Base-by-base conservation (phyloP, 73 alveolate species). In the Paramecium tetraurelia region DNA sequence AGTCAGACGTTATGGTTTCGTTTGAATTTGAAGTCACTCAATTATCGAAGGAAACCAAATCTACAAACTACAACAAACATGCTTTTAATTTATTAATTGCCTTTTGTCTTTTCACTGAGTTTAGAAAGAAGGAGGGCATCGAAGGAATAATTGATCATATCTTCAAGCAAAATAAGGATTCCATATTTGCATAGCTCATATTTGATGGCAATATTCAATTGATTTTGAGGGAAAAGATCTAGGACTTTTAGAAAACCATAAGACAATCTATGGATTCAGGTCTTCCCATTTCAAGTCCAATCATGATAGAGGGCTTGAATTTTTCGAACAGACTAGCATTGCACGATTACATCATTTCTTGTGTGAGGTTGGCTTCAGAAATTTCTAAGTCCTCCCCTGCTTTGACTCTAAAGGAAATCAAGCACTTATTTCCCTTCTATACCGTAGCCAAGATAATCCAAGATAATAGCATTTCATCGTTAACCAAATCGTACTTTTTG, bases 341-440 rank as follows among this genome's bases (percentile, higher is more conserved):
- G 24, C 36, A 80, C 43, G 90, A 80, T 80, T 80, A 80, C 46
- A 40, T 80, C 3, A 80, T 80, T 1, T 80, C 90, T 24, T 80
- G 90, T 80, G 90, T 80, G 12, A 80, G 90, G 31, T 46, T 80
- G 29, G 90, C 90, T 7, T 80, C 90, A 10, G 90, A 80, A 80
- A 41, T 80, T 7, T 33, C 90, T n/a, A 80, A 80, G 46, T 80
- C 90, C 7, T 44, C 76, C 22, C 90, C 90, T 5, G 46, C 90
- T 16, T 46, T 44, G 21, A 44, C 76, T 12, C 12, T 80, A 1
- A 41, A 41, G 18, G 11, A 80, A 11, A 80, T 80, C 3, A 80
- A 80, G 18, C 3, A 4, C 7, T 20, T 80, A 43, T 80, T 80
- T 29, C 90, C 90, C 16, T 80, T 80, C 48, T 41, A 33, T 5